Base-by-base conservation (phyloP, 345 rosid genomes). In the Laguncularia racemosa region DNA sequence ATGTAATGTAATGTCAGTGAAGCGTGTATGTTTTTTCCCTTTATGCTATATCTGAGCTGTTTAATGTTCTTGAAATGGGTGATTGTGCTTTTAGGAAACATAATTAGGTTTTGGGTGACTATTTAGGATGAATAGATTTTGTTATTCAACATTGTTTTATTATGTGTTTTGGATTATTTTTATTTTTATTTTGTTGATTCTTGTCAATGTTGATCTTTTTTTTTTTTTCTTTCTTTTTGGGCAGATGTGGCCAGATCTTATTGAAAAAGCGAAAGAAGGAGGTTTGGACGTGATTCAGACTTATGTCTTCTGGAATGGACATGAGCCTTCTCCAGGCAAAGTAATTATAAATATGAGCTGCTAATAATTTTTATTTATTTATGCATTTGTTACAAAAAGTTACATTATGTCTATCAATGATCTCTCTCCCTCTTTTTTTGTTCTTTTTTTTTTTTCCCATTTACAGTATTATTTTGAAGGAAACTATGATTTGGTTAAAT, bases 241-340 rank as follows among this genome's bases (percentile, higher is more conserved):
- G 75, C 81, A 93, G 99, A 93, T 93, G 99, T 93, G 99, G 99
- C 99, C 92, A 71, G 97, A 93, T 90, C 97, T 90, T 66, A 87
- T 93, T 23, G 71, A 78, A 73, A 93, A 88, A 72, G 95, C 96
- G 17, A 90, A 87, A 55, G 97, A 85, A 73, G 97, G 99, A 71
- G 97, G 97, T 6, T 50, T 93, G 61, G 97, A 93, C 76, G 97
- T 87, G 79, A 85, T 93, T 76, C 96, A 93, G 81, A 93, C 99
- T 16, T 93, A 93, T 67, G 99, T 90, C 56, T 93, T 93, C 69
- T 93, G 96, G 97, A 90, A 93, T 79, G 99, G 97, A 14, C 97
- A 93, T 61, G 97, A 90, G 68, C 97, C 97, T 66, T 71, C 88
- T 14, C 95, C 79, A 44, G 95, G 95, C 50, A 78, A 82, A 73